These are phyloP conservation scores for Lithospermum erythrorhizon DNA, from an alignment of 257 asterid genomes.

Conservation along the genomic window DNA sequence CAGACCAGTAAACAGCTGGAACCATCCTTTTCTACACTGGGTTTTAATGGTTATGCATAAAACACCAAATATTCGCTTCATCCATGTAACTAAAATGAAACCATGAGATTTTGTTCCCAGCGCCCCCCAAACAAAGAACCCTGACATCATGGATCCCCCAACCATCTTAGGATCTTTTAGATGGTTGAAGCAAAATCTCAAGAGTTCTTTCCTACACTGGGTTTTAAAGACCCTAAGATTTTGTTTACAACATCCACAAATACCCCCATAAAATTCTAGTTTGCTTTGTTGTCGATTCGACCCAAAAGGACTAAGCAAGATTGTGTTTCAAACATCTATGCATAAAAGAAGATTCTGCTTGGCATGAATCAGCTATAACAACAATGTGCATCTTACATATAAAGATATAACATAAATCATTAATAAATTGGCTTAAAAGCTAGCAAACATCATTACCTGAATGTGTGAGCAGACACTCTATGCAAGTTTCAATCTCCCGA, in stretches of 20 bases:
- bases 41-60: background rate
- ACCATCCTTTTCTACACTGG: too few relatives aligned
- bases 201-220: too few relatives aligned
- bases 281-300: too few relatives aligned
- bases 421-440: too few relatives aligned
- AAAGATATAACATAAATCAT: background rate
- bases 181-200: too few relatives aligned
- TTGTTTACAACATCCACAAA: too few relatives aligned
- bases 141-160: too few relatives aligned
- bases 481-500: slow-evolving; percentile 97
- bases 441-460: slow-evolving; percentile 36
- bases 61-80: background rate
- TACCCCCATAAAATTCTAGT: too few relatives aligned
- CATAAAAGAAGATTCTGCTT: background rate
- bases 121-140: too few relatives aligned
- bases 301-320: background rate
- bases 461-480: slow-evolving; percentile 87
- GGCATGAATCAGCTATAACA: background rate
- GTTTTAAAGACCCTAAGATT: too few relatives aligned
- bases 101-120: too few relatives aligned
- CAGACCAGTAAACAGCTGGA: background rate
- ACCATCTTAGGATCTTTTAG: too few relatives aligned
- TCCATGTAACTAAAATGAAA: background rate
- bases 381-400: background rate
- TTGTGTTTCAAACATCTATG: background rate